phyloP scores from a whole-genome alignment of 2,329 filamentous ascomycete species.

The Fusarium euwallaceae region DNA sequence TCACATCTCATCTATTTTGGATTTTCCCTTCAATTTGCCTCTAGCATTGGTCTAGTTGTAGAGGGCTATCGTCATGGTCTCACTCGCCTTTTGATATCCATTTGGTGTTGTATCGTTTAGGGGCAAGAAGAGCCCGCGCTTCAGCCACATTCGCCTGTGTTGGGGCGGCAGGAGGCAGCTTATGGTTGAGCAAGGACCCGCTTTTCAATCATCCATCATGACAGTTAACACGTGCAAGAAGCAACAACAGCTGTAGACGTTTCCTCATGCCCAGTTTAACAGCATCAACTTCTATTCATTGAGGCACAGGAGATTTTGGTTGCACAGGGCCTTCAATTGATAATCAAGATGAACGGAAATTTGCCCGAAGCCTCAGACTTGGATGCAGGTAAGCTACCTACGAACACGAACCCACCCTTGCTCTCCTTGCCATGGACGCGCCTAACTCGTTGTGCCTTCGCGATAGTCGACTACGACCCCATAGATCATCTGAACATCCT shows the following conservation, averaged over 20 bases:
- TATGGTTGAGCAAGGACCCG: constrained; percentile 28
- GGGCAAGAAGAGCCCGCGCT: constrained; percentile 6
- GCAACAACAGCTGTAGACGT: constrained; percentile 10
- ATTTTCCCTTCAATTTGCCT: not conserved
- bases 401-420: constrained; percentile 15
- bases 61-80: not conserved
- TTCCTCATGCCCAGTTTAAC: constrained; percentile 26
- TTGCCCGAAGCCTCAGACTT: constrained; percentile 55
- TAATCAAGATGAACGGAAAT: constrained; percentile 57
- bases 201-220: constrained; percentile 44
- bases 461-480: constrained; percentile 83
- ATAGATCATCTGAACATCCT: constrained; percentile 93
- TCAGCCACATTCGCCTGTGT: constrained; percentile 32
- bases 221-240: constrained; percentile 47
- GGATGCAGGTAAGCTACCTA: constrained; percentile 57
- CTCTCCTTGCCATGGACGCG: constrained; percentile 13
- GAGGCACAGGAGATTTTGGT: constrained; percentile 9
- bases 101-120: constrained; percentile 7
- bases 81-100: not conserved
- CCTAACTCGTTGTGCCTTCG: constrained; percentile 36
- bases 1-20: constrained; percentile 14
- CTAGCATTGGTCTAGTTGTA: not conserved
- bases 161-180: constrained; percentile 14
- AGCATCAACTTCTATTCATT: constrained; percentile 13
- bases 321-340: not conserved